These are phyloP conservation scores for Seiridium unicorne DNA, from an alignment of 2,329 filamentous ascomycete genomes.

Conservation along the genomic window DNA sequence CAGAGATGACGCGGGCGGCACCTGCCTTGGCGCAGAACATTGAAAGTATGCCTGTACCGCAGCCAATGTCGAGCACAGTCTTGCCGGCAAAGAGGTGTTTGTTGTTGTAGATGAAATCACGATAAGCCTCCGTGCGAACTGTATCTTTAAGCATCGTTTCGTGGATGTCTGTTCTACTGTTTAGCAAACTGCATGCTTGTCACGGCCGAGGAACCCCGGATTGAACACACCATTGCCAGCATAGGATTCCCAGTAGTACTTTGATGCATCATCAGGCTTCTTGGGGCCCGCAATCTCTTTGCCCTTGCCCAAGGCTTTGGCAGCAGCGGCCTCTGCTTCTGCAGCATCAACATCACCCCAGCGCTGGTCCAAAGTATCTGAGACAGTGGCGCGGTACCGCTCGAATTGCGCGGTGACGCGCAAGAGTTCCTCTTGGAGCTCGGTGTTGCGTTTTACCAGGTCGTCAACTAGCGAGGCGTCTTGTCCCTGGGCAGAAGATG, in stretches of 20 bases:
- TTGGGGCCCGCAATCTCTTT: constrained; percentile 17
- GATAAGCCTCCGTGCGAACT: constrained; percentile 85
- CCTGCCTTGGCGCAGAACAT: constrained; percentile 95
- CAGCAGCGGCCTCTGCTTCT: constrained; percentile 27
- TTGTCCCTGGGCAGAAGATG: constrained; percentile 14
- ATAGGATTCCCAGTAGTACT: constrained; percentile 62
- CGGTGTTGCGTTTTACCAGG: constrained; percentile 46
- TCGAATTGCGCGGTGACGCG: constrained; percentile 60
- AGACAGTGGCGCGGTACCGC: constrained; percentile 63
- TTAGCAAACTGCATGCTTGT: not conserved
- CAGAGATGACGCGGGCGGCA: constrained; percentile 81
- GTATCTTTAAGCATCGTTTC: constrained; percentile 94
- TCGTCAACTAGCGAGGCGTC: constrained; percentile 31
- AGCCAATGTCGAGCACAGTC: constrained; percentile 87
- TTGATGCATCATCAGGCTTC: constrained; percentile 35
- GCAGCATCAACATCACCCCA: constrained; percentile 56
- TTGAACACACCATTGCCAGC: constrained; percentile 52
- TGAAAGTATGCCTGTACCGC: constrained; percentile 81
- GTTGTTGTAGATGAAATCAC: constrained; percentile 92
- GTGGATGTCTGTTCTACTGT: constrained; percentile 70
- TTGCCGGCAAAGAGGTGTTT: constrained; percentile 85
- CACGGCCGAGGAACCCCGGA: not conserved
- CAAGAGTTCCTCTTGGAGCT: constrained; percentile 61
- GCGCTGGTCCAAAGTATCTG: constrained; percentile 65
- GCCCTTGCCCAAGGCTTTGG: constrained; percentile 16